Evolutionary conservation across 805 yeast species (phyloP).

Genomic region (Yarrowia bubula): DNA sequence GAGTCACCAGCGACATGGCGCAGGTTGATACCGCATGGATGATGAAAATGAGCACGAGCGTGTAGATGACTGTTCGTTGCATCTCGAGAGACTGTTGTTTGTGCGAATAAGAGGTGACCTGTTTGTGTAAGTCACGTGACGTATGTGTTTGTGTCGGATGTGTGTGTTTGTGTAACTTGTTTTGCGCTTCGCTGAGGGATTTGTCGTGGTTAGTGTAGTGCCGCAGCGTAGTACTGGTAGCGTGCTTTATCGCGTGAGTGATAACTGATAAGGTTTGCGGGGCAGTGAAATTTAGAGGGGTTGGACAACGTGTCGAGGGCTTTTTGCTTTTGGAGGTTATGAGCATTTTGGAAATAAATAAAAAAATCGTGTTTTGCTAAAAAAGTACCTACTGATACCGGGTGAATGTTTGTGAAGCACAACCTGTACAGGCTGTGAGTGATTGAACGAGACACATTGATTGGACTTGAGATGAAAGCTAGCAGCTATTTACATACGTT

Average conservation of each 20-base stretch:
- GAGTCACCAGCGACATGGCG: neutral
- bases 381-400: too few relatives aligned
- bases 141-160: neutral
- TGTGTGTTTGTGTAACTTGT: neutral
- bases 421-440: too few relatives aligned
- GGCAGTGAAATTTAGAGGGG: neutral
- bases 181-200: too few relatives aligned
- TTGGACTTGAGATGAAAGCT: too few relatives aligned
- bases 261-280: neutral
- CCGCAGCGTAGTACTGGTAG: neutral
- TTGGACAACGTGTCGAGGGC: neutral
- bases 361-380: too few relatives aligned
- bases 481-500: too few relatives aligned
- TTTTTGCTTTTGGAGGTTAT: neutral
- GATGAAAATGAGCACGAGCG: neutral
- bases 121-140: neutral
- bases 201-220: too few relatives aligned
- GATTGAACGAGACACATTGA: too few relatives aligned
- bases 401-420: too few relatives aligned
- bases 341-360: neutral
- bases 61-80: conserved; percentile 8
- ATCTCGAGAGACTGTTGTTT: neutral
- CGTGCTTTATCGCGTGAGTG: neutral
- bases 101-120: neutral
- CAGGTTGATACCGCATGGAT: neutral